Percentiles rank a stretch among this genome's conserved stretches.
Evolutionary conservation across 2,329 filamentous ascomycete species (phyloP).

Genomic region (Penicillium sp.): DNA sequence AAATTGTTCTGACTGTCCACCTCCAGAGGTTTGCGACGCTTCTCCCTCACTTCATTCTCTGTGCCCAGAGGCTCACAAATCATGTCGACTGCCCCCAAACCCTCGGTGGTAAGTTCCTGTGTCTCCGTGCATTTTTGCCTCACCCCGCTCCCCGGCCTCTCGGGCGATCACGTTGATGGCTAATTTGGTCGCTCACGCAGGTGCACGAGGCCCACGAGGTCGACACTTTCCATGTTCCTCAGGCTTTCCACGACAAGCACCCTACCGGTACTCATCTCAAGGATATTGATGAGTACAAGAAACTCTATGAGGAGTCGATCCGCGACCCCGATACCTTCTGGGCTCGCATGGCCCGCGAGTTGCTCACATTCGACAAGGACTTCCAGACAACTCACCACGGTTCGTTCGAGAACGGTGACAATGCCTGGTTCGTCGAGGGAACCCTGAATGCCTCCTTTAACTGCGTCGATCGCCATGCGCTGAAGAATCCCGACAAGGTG

Average conservation of each 20-base stretch:
- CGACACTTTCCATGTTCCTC: constrained; percentile 56
- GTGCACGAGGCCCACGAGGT: constrained; percentile 50
- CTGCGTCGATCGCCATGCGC: constrained; percentile 94
- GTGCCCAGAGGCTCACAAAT: constrained; percentile 9
- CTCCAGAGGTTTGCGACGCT: constrained; percentile 3
- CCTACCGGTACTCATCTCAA: constrained; percentile 60
- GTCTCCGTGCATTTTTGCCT: neutral
- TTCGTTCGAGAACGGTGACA: constrained; percentile 75
- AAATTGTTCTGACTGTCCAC: neutral
- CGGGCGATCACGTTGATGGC: neutral
- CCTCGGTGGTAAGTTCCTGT: constrained; percentile 40
- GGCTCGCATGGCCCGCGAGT: constrained; percentile 79
- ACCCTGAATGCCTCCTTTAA: constrained; percentile 95
- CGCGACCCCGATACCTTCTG: constrained; percentile 87
- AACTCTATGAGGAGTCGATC: constrained; percentile 79
- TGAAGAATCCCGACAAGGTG: constrained; percentile 87
- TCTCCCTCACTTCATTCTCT: neutral
- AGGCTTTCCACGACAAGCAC: constrained; percentile 60
- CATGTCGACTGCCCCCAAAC: constrained; percentile 43
- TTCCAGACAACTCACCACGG: constrained; percentile 87
- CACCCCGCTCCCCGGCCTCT: neutral
- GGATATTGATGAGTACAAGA: constrained; percentile 62
- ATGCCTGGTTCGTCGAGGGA: constrained; percentile 92
- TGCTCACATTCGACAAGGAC: constrained; percentile 85
- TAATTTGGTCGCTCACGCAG: constrained; percentile 23